Base-by-base conservation (phyloP, 2,329 filamentous ascomycete genomes). In the Monosporascus sp. region DNA sequence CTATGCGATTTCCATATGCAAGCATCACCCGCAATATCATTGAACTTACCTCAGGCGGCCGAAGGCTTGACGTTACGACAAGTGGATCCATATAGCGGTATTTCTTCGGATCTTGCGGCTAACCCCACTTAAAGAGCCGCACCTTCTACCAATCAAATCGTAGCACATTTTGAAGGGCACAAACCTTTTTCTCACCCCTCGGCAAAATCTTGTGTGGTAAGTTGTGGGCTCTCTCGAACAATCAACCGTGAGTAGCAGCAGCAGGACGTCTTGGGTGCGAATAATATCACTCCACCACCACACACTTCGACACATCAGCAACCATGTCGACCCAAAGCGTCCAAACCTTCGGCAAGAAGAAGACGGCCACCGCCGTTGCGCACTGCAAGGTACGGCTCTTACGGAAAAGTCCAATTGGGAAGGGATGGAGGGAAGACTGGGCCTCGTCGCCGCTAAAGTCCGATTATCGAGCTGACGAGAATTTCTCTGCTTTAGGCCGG, bases 341-440 rank as follows among this genome's bases (percentile, higher is more conserved):
- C 71, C 91, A 96, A 85, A 96, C 91, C 89, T 97, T 97, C 89
- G 92, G 92, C 87, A 97, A 97, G 88, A 92, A 92, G 85, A 90
- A 89, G 84, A 91, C 85, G 73, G 90, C 90, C 70, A 89, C 86
- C 63, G 86, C 86, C 72, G 90, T 95, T 80, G 90, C 90, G 76
- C 89, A 93, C 82, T 93, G 89, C 88, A 92, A 93, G 86, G 86
- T 89, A 44, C 11, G 31, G 27, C 27, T 27, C 18, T 44, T 25
- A 34, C 11, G 11, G 31, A 14, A 14, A 34, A 2, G 11, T 34
- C 5, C 31, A 14, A 14, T 34, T 34, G 31, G 31, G 31, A 34
- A 34, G 11, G 4, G 31, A 34, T 34, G 31, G 31, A 34, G 31
- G 31, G 31, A 34, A 34, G 31, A 34, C 31, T 5, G 11, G 31